Percentiles rank a stretch among this genome's conserved stretches.
phyloP scores from a whole-genome alignment of 2,329 filamentous ascomycete genomes.

The Scleromitrula shiraiana region DNA sequence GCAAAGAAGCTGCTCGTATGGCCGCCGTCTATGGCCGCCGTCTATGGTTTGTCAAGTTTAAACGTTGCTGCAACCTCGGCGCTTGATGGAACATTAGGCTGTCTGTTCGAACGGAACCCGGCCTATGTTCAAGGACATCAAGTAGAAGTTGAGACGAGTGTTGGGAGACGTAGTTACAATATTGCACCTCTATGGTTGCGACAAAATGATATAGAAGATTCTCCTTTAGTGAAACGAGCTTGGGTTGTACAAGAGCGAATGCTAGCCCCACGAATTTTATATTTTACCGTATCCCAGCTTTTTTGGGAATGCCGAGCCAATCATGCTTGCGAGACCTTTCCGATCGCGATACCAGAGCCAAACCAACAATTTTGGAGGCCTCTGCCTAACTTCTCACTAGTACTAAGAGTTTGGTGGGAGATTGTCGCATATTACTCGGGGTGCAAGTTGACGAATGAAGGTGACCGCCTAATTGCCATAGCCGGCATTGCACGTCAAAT shows the following conservation, averaged over 20 bases:
- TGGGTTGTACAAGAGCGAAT: slow-evolving; percentile 16
- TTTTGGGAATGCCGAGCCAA: slow-evolving; percentile 9
- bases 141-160: neutral
- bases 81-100: slow-evolving; percentile 10
- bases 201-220: neutral
- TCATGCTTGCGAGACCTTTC: neutral
- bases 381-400: neutral
- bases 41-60: slow-evolving; percentile 10
- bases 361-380: neutral
- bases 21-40: slow-evolving; percentile 7
- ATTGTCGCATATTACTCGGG: neutral
- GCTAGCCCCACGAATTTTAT: slow-evolving; percentile 9
- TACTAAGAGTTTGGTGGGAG: neutral
- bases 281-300: slow-evolving; percentile 9
- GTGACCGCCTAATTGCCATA: neutral
- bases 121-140: neutral
- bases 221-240: neutral
- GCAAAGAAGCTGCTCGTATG: slow-evolving; percentile 13
- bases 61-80: slow-evolving; percentile 14
- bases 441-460: neutral
- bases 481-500: neutral
- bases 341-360: too few relatives aligned
- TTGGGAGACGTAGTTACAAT: neutral
- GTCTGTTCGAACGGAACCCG: neutral
- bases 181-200: neutral